A percentile compares a stretch with the other conserved stretches of the same genome.
phyloP scores from a whole-genome alignment of 2,329 filamentous ascomycete genomes.

The Fusarium equiseti region DNA sequence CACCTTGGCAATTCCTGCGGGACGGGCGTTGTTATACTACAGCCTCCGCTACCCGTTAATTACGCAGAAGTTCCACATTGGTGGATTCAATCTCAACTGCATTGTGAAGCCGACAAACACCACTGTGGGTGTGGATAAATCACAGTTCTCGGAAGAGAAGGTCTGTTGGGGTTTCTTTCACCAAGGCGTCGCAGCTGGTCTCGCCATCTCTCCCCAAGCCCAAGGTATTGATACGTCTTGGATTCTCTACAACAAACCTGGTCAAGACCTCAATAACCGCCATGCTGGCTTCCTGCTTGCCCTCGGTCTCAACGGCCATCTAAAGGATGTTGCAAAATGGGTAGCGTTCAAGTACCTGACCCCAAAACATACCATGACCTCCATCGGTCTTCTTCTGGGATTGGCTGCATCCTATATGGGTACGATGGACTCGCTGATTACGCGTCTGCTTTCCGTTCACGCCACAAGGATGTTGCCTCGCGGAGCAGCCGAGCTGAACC shows the following conservation, averaged over 20 bases:
- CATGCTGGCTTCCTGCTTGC: slow-evolving; percentile 94
- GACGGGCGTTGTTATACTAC: slow-evolving; percentile 88
- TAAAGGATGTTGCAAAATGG: slow-evolving; percentile 97
- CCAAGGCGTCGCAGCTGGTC: slow-evolving; percentile 90
- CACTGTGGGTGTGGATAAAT: slow-evolving; percentile 91
- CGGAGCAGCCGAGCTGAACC: slow-evolving; percentile 92
- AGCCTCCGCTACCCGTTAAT: slow-evolving; percentile 87
- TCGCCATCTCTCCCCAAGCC: slow-evolving; percentile 89
- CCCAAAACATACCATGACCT: slow-evolving; percentile 99
- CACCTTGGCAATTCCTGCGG: slow-evolving; percentile 88
- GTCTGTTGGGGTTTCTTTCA: slow-evolving; percentile 99
- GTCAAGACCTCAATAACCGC: slow-evolving; percentile 88
- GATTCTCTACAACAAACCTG: slow-evolving; percentile 97
- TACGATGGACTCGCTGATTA: slow-evolving; percentile 97
- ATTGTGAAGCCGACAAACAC: slow-evolving; percentile 92
- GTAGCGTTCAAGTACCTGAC: slow-evolving; percentile 99
- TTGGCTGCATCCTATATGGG: slow-evolving; percentile 94
- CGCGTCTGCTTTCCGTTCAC: slow-evolving; percentile 91
- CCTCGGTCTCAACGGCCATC: slow-evolving; percentile 90
- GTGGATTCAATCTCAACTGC: slow-evolving; percentile 92
- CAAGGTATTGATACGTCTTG: slow-evolving; percentile 98
- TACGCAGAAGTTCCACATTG: slow-evolving; percentile 90
- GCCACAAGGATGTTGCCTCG: slow-evolving; percentile 93
- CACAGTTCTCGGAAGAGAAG: slow-evolving; percentile 91
- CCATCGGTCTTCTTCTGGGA: slow-evolving; percentile 91